A percentile compares a stretch with the other conserved stretches of the same genome.
Conservation (phyloP, 2,329 filamentous ascomycete genomes). For the Fusarium sp. region DNA sequence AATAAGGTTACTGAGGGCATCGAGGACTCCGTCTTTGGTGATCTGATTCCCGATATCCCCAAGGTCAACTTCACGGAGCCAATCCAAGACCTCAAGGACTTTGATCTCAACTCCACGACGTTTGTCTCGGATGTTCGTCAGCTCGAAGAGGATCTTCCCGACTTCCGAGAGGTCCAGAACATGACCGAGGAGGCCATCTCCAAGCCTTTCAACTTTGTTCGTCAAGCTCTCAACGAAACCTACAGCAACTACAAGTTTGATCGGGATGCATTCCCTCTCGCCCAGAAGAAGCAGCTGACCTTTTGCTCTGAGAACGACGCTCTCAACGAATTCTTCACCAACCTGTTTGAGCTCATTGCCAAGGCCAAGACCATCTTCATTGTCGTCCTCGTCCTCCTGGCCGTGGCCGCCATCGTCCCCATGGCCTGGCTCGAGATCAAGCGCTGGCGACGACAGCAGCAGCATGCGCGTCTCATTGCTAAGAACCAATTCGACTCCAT, state of each 20-base stretch:
- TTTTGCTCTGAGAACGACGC: conserved; percentile 89
- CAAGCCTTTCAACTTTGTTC: conserved; percentile 82
- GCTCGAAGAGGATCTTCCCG: conserved; percentile 81
- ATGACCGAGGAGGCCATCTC: conserved; percentile 77
- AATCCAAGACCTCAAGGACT: conserved; percentile 70
- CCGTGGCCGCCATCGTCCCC: conserved; percentile 74
- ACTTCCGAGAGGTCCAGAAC: conserved; percentile 83
- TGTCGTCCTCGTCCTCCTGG: conserved; percentile 73
- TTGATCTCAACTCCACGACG: conserved; percentile 71
- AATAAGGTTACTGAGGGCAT: conserved; percentile 57
- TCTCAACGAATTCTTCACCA: conserved; percentile 83
- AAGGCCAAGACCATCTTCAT: conserved; percentile 78
- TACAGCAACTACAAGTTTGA: conserved; percentile 81
- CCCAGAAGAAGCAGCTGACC: conserved; percentile 78
- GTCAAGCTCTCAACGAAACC: conserved; percentile 72
- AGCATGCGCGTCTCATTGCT: conserved; percentile 71
- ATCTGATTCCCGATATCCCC: conserved; percentile 56
- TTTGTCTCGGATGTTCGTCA: conserved; percentile 73
- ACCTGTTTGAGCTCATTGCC: conserved; percentile 70
- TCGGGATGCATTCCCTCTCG: conserved; percentile 78
- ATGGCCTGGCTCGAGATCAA: conserved; percentile 84
- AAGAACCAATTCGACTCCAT: conserved; percentile 76
- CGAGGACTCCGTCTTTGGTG: conserved; percentile 57
- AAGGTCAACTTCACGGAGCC: conserved; percentile 69
- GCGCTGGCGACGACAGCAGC: conserved; percentile 75